Conservation (phyloP, 164 flowering plant genomes). For the Vitis rotundifolia region DNA sequence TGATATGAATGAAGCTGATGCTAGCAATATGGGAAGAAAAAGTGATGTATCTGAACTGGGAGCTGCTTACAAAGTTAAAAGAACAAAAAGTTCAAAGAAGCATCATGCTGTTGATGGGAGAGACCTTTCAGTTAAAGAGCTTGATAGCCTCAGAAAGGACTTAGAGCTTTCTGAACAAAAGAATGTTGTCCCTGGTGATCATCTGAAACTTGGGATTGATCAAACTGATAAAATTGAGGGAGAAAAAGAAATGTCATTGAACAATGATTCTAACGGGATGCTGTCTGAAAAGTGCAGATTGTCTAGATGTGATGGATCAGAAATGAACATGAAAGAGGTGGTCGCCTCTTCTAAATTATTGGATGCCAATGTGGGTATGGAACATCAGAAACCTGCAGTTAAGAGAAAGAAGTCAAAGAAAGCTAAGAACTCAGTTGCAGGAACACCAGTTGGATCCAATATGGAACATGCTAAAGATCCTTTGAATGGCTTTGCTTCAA, state of each 20-base stretch:
- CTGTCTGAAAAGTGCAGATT: conserved; percentile 9
- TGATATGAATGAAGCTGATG: conserved; percentile 8
- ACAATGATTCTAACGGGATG: conserved; percentile 9
- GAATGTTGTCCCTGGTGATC: conserved; percentile 3
- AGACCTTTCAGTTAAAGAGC: conserved; percentile 6
- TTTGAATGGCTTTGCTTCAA: conserved; percentile 9
- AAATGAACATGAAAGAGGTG: conserved; percentile 8
- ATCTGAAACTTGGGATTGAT: conserved; percentile 1
- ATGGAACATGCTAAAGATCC: conserved; percentile 11
- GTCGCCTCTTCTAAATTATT: conserved; percentile 15
- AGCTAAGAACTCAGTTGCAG: conserved; percentile 18
- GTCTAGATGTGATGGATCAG: conserved; percentile 9
- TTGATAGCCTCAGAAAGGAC: conserved; percentile 1
- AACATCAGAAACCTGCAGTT: conserved; percentile 17
- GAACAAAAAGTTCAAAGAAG: conserved; percentile 12
- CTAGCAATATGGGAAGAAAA: conserved; percentile 4
- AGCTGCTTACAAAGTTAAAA: conserved; percentile 2
- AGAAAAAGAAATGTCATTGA: conserved; percentile 8
- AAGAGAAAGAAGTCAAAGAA: conserved; percentile 37
- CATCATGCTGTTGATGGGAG: conserved; percentile 11
- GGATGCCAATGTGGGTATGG: conserved; percentile 18
- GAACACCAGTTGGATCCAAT: background rate
- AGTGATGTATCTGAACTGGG: conserved; percentile 8
- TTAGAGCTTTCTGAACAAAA: conserved; percentile 3
- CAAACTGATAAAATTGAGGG: conserved; percentile 10